Conservation (phyloP, 176 grass and related monocot species). For the Saccharum spontaneum region DNA sequence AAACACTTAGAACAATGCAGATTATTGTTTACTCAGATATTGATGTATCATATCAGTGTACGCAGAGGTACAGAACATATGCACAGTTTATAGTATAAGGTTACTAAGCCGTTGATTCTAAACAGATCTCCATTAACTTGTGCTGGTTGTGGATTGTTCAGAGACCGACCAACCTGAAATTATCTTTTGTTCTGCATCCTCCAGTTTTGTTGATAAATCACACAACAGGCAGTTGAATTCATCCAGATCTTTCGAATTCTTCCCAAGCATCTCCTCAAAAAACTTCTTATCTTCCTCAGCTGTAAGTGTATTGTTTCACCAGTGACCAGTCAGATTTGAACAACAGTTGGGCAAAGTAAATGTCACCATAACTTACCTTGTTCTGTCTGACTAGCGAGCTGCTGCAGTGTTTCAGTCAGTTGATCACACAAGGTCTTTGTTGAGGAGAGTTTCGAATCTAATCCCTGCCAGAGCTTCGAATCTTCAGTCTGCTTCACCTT, state of each 20-base stretch:
- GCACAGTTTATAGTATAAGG: background rate
- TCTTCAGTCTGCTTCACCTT: conserved; percentile 87
- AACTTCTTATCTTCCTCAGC: conserved; percentile 77
- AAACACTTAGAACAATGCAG: conserved; percentile 12
- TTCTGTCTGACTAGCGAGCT: conserved; percentile 60
- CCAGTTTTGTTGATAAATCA: conserved; percentile 66
- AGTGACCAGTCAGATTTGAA: conserved; percentile 29
- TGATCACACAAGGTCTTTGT: conserved; percentile 78
- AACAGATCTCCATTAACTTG: background rate
- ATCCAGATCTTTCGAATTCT: conserved; percentile 70
- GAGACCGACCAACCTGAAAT: conserved; percentile 48
- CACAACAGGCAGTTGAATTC: conserved; percentile 54
- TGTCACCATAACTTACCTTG: conserved; percentile 37
- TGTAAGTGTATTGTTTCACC: conserved; percentile 38
- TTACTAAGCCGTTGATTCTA: background rate
- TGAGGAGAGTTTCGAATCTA: conserved; percentile 81
- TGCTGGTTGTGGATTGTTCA: background rate
- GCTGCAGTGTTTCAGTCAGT: conserved; percentile 73
- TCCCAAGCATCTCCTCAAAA: conserved; percentile 63
- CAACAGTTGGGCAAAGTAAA: conserved; percentile 6
- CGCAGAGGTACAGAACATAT: background rate
- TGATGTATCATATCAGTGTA: background rate
- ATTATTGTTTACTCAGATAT: background rate
- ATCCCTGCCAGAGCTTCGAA: conserved; percentile 75
- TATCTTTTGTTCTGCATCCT: conserved; percentile 55